Evolutionary conservation across 225 moss, liverwort and hornwort species (phyloP), one percentile per base, ranked within the genome.

Genomic region (Physcomitrium patens): DNA sequence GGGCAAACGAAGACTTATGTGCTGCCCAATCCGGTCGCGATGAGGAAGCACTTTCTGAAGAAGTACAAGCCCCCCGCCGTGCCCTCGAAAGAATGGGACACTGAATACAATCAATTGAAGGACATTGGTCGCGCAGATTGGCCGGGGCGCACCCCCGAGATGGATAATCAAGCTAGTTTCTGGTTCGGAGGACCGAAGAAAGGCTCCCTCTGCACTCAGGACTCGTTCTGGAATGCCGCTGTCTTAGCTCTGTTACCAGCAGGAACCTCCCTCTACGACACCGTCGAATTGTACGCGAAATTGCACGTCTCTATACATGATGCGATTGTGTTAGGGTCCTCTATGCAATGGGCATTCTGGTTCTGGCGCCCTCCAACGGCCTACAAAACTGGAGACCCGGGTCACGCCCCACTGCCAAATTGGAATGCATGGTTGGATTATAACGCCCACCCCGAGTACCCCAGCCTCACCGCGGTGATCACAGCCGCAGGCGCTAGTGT

Each of bases 41-140:
- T 62, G n/a, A 46, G 27, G 24, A 49, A 72, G n/a, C 9, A 0
- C 3, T 60, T 56, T 44, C 44, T 71, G 44, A 42, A 10, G 20
- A 15, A 49, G 9, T 60, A 48, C 18, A 72, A 72, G 9, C 72
- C 72, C 26, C 72, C 48, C 7, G 28, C 61, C 17, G 48, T 72
- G 10, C 62, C 72, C 27, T 72, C 72, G 7, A 17, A 24, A 6
- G 61, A 60, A 18, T 72, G 72, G 72, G 72, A 72, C 12, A 18
- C 3, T 18, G 72, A 73, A 62, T 73, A 62, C 47, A 26, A 20
- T 0, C 6, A 63, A 3, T 24, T 73, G 12, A 50, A 73, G 45
- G 72, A 62, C 62, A 73, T 73, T 13, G 72, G 72, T 3, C 60
- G 72, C n/a, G 70, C 41, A 42, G 65, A 65, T 37, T 51, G 50